phyloP scores from a whole-genome alignment of 805 yeast species.

The Cyberlindnera saturnus region DNA sequence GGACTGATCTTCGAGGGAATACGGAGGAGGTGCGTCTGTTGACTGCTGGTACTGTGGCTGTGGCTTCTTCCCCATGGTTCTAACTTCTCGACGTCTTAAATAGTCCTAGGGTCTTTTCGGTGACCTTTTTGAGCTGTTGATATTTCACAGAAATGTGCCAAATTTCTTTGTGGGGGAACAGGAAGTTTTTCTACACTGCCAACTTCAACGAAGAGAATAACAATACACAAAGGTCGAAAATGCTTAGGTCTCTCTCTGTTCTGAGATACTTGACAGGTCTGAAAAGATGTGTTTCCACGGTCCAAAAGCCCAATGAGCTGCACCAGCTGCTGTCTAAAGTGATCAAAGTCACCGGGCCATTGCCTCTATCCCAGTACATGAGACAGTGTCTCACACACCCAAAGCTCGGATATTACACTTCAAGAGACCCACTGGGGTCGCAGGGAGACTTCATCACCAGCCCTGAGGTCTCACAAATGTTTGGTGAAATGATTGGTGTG shows the following conservation, averaged over 20 bases:
- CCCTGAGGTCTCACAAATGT: slow-evolving; percentile 82
- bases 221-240: no score
- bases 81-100: no score
- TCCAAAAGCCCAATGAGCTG: slow-evolving; percentile 1
- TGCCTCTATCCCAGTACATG: slow-evolving; percentile 70
- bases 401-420: slow-evolving; percentile 70
- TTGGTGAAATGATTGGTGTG: slow-evolving; percentile 79
- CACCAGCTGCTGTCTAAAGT: slow-evolving; percentile 23
- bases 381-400: slow-evolving; percentile 78
- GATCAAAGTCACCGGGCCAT: slow-evolving; percentile 60
- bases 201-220: no score
- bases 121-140: no score
- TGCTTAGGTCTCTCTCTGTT: no score
- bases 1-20: slow-evolving; percentile 1
- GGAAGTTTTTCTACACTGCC: no score
- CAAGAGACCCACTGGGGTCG: slow-evolving; percentile 63
- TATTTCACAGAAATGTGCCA: no score
- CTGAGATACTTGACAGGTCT: no score
- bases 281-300: no score
- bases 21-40: slow-evolving; percentile 8
- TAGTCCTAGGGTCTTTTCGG: no score
- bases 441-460: slow-evolving; percentile 78
- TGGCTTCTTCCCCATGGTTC: neutral
- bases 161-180: no score
- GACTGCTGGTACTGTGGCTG: neutral